Evolutionary conservation across 345 rosid genomes (phyloP).

Genomic region (Sisymbrium altissimum): DNA sequence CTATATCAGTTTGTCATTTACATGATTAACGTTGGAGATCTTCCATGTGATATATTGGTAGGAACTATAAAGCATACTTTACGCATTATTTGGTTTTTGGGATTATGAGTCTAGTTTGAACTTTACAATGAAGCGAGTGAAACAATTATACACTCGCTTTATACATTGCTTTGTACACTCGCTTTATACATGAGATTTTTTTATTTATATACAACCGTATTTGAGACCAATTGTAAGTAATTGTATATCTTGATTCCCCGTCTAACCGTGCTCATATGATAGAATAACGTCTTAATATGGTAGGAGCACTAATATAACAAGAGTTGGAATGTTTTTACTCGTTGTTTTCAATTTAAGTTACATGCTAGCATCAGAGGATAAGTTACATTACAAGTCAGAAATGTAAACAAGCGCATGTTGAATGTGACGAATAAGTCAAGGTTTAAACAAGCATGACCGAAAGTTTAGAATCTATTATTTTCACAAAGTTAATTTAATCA

Average conservation of each 20-base stretch:
- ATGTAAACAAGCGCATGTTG: neutral
- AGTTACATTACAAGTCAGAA: neutral
- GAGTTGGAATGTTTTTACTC: neutral
- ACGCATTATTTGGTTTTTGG: too few species aligned
- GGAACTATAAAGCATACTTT: too few species aligned
- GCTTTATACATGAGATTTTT: too few species aligned
- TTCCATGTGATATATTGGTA: too few species aligned
- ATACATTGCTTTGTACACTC: too few species aligned
- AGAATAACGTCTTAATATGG: neutral
- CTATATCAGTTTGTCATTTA: too few species aligned
- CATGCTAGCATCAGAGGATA: neutral
- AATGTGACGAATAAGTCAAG: conserved; percentile 5
- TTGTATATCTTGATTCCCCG: neutral
- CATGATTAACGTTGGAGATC: too few species aligned
- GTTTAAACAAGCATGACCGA: neutral
- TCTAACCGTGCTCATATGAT: neutral
- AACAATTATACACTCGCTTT: too few species aligned
- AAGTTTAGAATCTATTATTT: neutral
- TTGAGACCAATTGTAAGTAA: neutral
- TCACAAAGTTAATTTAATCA: neutral
- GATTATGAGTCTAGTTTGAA: too few species aligned
- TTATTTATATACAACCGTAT: neutral
- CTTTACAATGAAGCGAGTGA: too few species aligned
- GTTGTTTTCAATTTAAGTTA: neutral
- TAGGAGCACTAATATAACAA: neutral